A percentile compares a stretch with the other conserved stretches of the same genome.
These are phyloP conservation scores for Lagenidium sp. DNA, from an alignment of 352 stramenopile genomes.

Conservation along the genomic window DNA sequence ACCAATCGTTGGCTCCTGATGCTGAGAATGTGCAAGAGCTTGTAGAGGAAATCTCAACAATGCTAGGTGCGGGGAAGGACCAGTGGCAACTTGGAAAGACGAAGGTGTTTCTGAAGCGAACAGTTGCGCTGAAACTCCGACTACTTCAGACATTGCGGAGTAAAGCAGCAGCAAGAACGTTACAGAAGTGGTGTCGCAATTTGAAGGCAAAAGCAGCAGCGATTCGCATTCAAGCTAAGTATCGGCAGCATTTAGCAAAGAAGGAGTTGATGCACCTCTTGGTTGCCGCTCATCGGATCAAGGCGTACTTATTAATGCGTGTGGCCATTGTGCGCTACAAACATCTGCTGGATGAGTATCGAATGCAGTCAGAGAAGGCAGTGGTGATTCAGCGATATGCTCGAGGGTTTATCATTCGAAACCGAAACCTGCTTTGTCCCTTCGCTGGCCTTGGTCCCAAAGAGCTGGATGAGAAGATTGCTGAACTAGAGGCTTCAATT, in stretches of 20 bases:
- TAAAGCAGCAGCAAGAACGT: constrained; percentile 66
- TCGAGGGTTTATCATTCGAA: constrained; percentile 63
- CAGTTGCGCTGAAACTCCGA: constrained; percentile 70
- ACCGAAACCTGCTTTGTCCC: constrained; percentile 64
- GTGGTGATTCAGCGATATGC: constrained; percentile 69
- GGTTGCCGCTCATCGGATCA: constrained; percentile 48
- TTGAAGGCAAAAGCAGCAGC: constrained; percentile 44
- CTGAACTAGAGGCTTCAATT: constrained; percentile 68
- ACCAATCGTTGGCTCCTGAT: constrained; percentile 75
- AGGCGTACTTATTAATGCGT: constrained; percentile 43
- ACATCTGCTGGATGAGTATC: constrained; percentile 34
- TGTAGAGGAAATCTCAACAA: constrained; percentile 76
- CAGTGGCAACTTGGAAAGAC: constrained; percentile 86
- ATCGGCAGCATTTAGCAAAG: constrained; percentile 60
- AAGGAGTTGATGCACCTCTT: constrained; percentile 34
- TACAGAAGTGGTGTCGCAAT: constrained; percentile 82
- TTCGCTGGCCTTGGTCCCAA: constrained; percentile 72
- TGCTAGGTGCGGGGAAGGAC: constrained; percentile 80
- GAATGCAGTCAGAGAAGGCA: constrained; percentile 33
- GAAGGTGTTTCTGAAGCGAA: constrained; percentile 83
- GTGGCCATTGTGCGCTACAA: constrained; percentile 64
- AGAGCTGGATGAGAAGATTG: constrained; percentile 71
- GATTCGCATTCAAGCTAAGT: constrained; percentile 66
- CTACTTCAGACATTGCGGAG: constrained; percentile 75
- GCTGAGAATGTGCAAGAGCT: constrained; percentile 81